A percentile compares a stretch with the other conserved stretches of the same genome.
phyloP scores from a whole-genome alignment of 306 rosid genomes.

The Lathyrus oleraceus region DNA sequence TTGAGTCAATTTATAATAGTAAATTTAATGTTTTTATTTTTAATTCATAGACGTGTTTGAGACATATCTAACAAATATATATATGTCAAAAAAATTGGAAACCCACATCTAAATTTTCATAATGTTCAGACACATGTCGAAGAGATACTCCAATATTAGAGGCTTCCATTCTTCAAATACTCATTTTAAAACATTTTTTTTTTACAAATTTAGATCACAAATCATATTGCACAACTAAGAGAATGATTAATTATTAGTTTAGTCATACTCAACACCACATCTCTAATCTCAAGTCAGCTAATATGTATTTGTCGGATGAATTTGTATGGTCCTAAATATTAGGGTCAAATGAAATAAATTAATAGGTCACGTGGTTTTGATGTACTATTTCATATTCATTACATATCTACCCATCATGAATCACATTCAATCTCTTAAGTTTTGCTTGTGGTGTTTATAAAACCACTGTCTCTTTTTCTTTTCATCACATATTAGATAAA shows the following conservation, averaged over 20 bases:
- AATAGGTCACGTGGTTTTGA: not conserved
- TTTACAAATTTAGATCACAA: no score
- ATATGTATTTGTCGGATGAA: not conserved
- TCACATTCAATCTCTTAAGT: not conserved
- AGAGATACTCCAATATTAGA: no score
- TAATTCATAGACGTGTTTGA: no score
- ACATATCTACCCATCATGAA: not conserved
- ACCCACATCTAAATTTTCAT: no score
- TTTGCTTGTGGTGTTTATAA: not conserved
- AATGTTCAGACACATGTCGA: no score
- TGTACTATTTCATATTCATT: not conserved
- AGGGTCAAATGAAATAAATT: not conserved
- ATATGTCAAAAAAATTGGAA: no score
- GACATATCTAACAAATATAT: no score
- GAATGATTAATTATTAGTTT: not conserved
- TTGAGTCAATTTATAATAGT: no score
- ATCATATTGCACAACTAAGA: no score
- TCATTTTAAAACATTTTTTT: no score
- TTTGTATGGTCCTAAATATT: conserved; percentile 2
- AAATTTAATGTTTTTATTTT: no score
- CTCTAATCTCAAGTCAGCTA: not conserved
- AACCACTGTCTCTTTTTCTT: not conserved
- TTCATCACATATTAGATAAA: conserved; percentile 15
- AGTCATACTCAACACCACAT: not conserved
- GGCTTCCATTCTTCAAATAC: no score